These are phyloP conservation scores for Cladosporium austrohemisphaericum DNA, from an alignment of 2,329 filamentous ascomycete species.

Conservation along the genomic window DNA sequence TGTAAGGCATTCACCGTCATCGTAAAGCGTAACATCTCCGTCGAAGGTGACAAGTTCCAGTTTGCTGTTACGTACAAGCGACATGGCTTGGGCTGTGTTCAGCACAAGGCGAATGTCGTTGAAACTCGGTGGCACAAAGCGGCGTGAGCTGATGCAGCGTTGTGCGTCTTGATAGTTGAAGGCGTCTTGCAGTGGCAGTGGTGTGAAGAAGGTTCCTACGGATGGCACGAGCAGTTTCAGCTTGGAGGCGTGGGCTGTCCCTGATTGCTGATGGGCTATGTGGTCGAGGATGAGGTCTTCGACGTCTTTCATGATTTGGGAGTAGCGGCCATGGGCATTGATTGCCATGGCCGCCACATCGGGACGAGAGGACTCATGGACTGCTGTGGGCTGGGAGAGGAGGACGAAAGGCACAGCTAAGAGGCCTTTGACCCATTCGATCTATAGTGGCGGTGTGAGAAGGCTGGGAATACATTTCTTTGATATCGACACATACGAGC, in stretches of 20 bases:
- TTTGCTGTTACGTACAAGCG: slow-evolving; percentile 68
- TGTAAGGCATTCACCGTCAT: slow-evolving; percentile 73
- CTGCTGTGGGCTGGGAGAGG: slow-evolving; percentile 87
- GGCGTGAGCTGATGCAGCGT: slow-evolving; percentile 81
- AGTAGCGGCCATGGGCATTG: slow-evolving; percentile 81
- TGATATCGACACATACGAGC: slow-evolving; percentile 60
- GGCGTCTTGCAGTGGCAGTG: slow-evolving; percentile 78
- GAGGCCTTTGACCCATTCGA: slow-evolving; percentile 77
- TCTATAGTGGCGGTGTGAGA: slow-evolving; percentile 31
- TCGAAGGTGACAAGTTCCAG: slow-evolving; percentile 92
- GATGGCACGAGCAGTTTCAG: slow-evolving; percentile 87
- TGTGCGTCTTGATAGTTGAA: slow-evolving; percentile 86
- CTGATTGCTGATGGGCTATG: slow-evolving; percentile 67
- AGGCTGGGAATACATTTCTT: background rate
- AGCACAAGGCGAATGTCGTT: slow-evolving; percentile 91
- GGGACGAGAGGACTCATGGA: slow-evolving; percentile 67
- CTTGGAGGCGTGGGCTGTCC: slow-evolving; percentile 72
- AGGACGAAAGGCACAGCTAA: slow-evolving; percentile 94
- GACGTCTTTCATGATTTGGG: slow-evolving; percentile 91
- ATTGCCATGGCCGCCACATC: slow-evolving; percentile 64
- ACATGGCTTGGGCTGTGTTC: slow-evolving; percentile 93
- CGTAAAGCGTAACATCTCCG: slow-evolving; percentile 92
- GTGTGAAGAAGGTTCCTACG: slow-evolving; percentile 91
- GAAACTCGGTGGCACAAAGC: slow-evolving; percentile 94
- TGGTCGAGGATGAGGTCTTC: slow-evolving; percentile 90